Evolutionary conservation across 768 basidiomycete species (phyloP).

Genomic region (Tricholomella constricta): DNA sequence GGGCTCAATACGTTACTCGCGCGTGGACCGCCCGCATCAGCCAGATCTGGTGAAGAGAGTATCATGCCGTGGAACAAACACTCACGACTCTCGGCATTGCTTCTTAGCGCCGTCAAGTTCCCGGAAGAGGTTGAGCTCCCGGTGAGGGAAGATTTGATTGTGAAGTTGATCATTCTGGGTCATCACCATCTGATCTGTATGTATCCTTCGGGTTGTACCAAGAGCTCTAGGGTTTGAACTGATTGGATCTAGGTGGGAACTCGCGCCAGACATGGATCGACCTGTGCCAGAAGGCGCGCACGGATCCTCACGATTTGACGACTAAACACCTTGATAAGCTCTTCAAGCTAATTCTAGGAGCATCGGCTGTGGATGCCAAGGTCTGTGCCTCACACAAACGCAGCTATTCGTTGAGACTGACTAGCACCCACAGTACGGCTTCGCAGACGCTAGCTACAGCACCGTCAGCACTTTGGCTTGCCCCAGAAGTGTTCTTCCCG

Average conservation of each 20-base stretch:
- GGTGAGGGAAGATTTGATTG: conserved; percentile 47
- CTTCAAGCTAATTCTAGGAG: conserved; percentile 50
- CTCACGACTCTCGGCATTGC: conserved; percentile 49
- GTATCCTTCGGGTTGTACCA: conserved; percentile 23
- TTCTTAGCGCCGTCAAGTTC: conserved; percentile 54
- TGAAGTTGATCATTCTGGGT: conserved; percentile 62
- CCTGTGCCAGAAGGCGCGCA: conserved; percentile 64
- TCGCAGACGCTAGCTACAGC: conserved; percentile 69
- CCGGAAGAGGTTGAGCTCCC: conserved; percentile 41
- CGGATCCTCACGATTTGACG: conserved; percentile 69
- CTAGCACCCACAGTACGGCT: conserved; percentile 38
- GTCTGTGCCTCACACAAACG: conserved; percentile 30
- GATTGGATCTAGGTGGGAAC: conserved; percentile 49
- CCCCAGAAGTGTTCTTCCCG: conserved; percentile 67
- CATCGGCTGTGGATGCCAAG: conserved; percentile 47
- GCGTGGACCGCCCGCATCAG: conserved; percentile 30
- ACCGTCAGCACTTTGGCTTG: conserved; percentile 78
- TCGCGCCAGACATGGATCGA: conserved; percentile 81
- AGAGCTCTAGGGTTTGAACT: too few species aligned
- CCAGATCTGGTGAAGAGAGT: conserved; percentile 32
- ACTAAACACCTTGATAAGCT: conserved; percentile 50
- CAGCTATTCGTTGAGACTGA: not conserved
- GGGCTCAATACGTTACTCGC: conserved; percentile 51
- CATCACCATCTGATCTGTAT: conserved; percentile 72
- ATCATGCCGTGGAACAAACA: conserved; percentile 49